Conservation (phyloP, 345 rosid species). For the Brassica nigra region DNA sequence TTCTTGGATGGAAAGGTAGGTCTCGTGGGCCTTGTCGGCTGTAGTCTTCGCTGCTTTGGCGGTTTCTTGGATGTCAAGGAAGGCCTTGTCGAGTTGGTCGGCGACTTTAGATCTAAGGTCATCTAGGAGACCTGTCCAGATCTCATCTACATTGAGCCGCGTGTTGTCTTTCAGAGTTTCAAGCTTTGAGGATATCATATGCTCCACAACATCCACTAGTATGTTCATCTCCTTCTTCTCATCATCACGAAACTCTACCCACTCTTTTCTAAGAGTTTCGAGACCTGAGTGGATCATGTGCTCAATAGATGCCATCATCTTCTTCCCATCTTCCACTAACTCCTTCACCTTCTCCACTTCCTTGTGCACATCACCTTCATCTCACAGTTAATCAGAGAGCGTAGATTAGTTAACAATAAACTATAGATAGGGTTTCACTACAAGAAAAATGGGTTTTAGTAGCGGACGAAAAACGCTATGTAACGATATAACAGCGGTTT, state of each 20-base stretch:
- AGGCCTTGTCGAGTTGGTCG: slow-evolving; percentile 8
- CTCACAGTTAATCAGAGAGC: not conserved
- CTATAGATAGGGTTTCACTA: not conserved
- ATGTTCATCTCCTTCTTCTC: slow-evolving; percentile 15
- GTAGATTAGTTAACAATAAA: not conserved
- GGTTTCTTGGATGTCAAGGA: slow-evolving; percentile 19
- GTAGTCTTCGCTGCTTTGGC: not conserved
- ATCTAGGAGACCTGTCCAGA: not conserved
- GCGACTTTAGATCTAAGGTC: not conserved
- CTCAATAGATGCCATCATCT: slow-evolving; percentile 12
- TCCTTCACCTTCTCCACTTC: slow-evolving; percentile 9
- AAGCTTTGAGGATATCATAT: slow-evolving; percentile 2
- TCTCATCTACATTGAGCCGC: slow-evolving; percentile 2
- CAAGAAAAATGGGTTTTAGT: too few relatives aligned
- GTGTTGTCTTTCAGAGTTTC: slow-evolving; percentile 13
- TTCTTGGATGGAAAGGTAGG: slow-evolving; percentile 20
- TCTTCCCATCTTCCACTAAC: slow-evolving; percentile 21
- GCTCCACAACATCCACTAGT: not conserved
- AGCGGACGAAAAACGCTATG: too few relatives aligned
- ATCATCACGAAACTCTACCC: slow-evolving; percentile 21
- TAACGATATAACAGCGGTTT: too few relatives aligned
- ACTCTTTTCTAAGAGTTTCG: slow-evolving; percentile 21
- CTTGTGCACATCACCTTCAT: slow-evolving; percentile 12
- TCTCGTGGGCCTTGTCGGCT: slow-evolving; percentile 1
- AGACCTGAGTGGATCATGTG: slow-evolving; percentile 9